These are phyloP conservation scores for Raddia distichophylla DNA, from an alignment of 176 grass and related monocot species.

Conservation along the genomic window DNA sequence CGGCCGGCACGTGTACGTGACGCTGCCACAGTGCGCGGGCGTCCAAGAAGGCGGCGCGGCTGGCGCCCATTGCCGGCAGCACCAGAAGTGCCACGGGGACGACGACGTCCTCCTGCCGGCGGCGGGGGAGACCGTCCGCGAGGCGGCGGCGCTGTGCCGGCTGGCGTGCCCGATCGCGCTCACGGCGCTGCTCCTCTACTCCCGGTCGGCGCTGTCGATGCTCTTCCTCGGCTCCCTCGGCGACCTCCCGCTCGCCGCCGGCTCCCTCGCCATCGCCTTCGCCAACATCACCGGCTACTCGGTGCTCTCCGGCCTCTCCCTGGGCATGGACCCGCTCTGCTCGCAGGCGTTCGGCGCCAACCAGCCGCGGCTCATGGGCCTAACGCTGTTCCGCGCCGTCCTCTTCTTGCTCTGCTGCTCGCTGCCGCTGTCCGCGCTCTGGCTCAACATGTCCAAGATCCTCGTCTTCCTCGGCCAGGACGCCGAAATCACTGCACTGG, in stretches of 20 bases:
- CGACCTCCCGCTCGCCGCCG: slow-evolving; percentile 82
- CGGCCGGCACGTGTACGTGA: slow-evolving; percentile 49
- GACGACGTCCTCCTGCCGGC: slow-evolving; percentile 1
- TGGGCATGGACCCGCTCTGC: slow-evolving; percentile 98
- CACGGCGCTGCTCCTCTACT: slow-evolving; percentile 85
- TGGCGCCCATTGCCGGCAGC: background rate
- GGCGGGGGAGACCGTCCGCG: slow-evolving; percentile 38
- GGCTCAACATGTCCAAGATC: slow-evolving; percentile 78
- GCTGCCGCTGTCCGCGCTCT: slow-evolving; percentile 68
- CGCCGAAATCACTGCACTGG: slow-evolving; percentile 67
- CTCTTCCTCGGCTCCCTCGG: slow-evolving; percentile 87
- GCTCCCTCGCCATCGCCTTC: slow-evolving; percentile 84
- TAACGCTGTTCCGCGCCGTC: slow-evolving; percentile 81
- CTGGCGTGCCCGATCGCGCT: slow-evolving; percentile 82
- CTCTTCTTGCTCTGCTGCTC: slow-evolving; percentile 96
- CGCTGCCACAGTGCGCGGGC: slow-evolving; percentile 27
- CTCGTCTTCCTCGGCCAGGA: slow-evolving; percentile 86
- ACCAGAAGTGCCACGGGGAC: background rate
- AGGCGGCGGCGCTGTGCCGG: slow-evolving; percentile 65
- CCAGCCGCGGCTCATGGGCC: slow-evolving; percentile 61
- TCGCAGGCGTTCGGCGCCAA: slow-evolving; percentile 90
- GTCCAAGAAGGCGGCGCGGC: background rate
- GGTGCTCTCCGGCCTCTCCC: slow-evolving; percentile 78
- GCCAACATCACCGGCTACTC: slow-evolving; percentile 98
- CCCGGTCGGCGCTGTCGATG: slow-evolving; percentile 81